Conservation (phyloP, 768 basidiomycete species). For the Lactarius pseudohatsudake region DNA sequence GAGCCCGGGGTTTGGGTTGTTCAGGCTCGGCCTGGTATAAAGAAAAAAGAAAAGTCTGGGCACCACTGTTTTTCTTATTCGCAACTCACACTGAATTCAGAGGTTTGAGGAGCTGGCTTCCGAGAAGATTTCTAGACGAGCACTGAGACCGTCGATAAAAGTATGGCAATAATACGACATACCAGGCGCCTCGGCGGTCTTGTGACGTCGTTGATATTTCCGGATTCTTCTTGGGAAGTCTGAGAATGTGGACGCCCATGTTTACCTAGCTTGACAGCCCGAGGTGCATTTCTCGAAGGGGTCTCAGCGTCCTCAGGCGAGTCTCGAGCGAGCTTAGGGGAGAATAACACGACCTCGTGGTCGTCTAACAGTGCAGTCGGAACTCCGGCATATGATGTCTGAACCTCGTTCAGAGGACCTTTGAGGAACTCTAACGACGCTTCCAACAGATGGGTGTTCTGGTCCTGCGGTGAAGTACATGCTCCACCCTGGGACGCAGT, state of each 20-base stretch:
- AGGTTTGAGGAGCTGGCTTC: slow-evolving; percentile 9
- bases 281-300: not conserved
- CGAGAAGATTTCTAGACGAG: slow-evolving; percentile 16
- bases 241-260: slow-evolving; percentile 31
- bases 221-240: slow-evolving; percentile 36
- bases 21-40: slow-evolving; percentile 18
- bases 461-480: not conserved
- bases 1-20: slow-evolving; percentile 21
- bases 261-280: slow-evolving; percentile 9
- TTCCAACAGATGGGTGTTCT: not conserved
- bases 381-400: slow-evolving; percentile 3
- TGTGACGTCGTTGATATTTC: slow-evolving; percentile 6
- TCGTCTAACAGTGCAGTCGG: not conserved
- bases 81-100: slow-evolving; percentile 21
- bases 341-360: not conserved
- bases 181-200: slow-evolving; percentile 19
- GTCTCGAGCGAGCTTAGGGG: not conserved
- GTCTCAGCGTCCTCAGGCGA: not conserved
- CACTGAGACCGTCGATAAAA: not conserved
- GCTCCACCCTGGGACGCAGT: slow-evolving; percentile 3
- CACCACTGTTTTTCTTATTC: not conserved
- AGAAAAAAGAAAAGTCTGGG: not conserved
- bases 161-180: slow-evolving; percentile 6
- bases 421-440: slow-evolving; percentile 1
- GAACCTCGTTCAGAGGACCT: slow-evolving; percentile 1